Evolutionary conservation across 2,329 filamentous ascomycete genomes (phyloP).

Genomic region (Aspergillus sp.): DNA sequence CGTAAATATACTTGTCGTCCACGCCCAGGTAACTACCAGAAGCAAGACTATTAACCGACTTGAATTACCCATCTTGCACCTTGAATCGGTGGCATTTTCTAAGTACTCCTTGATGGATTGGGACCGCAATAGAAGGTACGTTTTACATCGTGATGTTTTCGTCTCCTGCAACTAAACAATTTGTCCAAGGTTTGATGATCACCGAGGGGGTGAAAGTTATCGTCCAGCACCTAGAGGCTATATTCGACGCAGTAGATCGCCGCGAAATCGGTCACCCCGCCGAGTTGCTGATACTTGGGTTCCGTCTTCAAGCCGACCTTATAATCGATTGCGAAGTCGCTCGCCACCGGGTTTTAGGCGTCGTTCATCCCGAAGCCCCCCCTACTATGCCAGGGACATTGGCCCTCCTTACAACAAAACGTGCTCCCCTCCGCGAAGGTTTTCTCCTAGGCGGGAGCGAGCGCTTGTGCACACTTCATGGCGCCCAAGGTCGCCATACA

Average conservation of each 20-base stretch:
- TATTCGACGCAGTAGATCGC: slow-evolving; percentile 36
- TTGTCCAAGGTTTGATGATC: slow-evolving; percentile 36
- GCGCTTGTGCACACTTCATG: slow-evolving; percentile 37
- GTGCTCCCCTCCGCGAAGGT: slow-evolving; percentile 40
- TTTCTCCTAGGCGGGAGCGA: slow-evolving; percentile 42
- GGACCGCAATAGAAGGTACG: slow-evolving; percentile 46
- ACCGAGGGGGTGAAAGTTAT: slow-evolving; percentile 46
- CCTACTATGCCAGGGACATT: slow-evolving; percentile 36
- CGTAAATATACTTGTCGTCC: too few species aligned
- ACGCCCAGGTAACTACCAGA: too few species aligned
- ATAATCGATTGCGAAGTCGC: slow-evolving; percentile 41
- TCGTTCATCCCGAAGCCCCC: slow-evolving; percentile 45
- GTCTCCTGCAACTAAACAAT: not conserved
- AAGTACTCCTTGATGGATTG: slow-evolving; percentile 33
- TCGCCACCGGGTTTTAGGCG: slow-evolving; percentile 42
- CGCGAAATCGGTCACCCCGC: slow-evolving; percentile 39
- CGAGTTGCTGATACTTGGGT: slow-evolving; percentile 44
- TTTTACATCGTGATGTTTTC: not conserved
- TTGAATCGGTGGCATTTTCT: not conserved
- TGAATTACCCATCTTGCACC: not conserved
- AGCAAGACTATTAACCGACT: too few species aligned
- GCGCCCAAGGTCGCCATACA: slow-evolving; percentile 42
- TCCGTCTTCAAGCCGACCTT: slow-evolving; percentile 33
- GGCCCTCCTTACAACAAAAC: slow-evolving; percentile 32
- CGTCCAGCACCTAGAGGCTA: slow-evolving; percentile 39